A percentile compares a stretch with the other conserved stretches of the same genome.
phyloP scores from a whole-genome alignment of 2,329 filamentous ascomycete genomes.

The Bipolaris cookei region DNA sequence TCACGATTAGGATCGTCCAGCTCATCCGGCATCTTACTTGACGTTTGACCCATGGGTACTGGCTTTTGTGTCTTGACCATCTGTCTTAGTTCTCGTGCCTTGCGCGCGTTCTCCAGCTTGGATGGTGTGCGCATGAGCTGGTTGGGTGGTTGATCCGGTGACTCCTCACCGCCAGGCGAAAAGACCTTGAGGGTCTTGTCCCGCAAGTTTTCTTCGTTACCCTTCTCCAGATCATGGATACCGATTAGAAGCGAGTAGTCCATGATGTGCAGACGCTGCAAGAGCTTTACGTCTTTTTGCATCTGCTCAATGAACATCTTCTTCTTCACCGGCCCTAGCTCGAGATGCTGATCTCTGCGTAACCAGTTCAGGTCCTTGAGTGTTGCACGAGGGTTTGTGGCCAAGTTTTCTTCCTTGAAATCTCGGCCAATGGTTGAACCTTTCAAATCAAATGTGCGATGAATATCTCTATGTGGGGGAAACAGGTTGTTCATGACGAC shows the following conservation, averaged over 20 bases:
- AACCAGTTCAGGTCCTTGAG: conserved; percentile 98
- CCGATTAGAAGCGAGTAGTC: conserved; percentile 96
- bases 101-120: conserved; percentile 87
- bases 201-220: conserved; percentile 92
- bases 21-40: conserved; percentile 88
- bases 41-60: conserved; percentile 84
- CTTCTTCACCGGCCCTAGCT: conserved; percentile 89
- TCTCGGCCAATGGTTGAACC: conserved; percentile 94
- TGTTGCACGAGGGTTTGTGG: conserved; percentile 88
- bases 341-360: conserved; percentile 80
- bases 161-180: conserved; percentile 77
- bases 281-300: conserved; percentile 80
- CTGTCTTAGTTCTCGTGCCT: conserved; percentile 87
- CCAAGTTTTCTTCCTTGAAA: conserved; percentile 85
- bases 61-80: conserved; percentile 93
- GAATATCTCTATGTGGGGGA: conserved; percentile 94
- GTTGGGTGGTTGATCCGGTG: conserved; percentile 60
- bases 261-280: conserved; percentile 95
- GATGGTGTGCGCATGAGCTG: conserved; percentile 88
- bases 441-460: conserved; percentile 95
- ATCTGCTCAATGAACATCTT: conserved; percentile 87
- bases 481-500: conserved; percentile 99
- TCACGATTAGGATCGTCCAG: conserved; percentile 69
- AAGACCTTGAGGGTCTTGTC: conserved; percentile 93
- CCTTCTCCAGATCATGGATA: conserved; percentile 86